Percentiles rank a stretch among this genome's conserved stretches.
Evolutionary conservation across 768 basidiomycete genomes (phyloP).

Genomic region (Lactarius akahatsu): DNA sequence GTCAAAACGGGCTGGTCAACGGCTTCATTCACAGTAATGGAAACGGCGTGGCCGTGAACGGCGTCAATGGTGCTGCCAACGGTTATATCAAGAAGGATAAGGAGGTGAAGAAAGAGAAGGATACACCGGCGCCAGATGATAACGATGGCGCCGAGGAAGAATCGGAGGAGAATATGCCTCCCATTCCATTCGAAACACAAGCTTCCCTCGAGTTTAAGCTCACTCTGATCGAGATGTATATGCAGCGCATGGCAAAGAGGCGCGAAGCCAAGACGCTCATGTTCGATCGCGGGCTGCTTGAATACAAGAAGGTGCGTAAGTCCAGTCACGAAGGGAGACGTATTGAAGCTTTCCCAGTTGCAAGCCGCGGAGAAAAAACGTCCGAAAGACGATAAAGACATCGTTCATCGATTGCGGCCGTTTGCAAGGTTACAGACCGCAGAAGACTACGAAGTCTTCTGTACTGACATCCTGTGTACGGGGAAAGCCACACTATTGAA

Average conservation of each 20-base stretch:
- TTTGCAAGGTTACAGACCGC: conserved; percentile 90
- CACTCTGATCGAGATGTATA: conserved; percentile 86
- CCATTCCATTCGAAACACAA: conserved; percentile 78
- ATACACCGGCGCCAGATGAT: conserved; percentile 29
- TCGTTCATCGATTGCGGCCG: conserved; percentile 83
- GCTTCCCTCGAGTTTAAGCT: conserved; percentile 88
- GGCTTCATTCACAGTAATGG: conserved; percentile 37
- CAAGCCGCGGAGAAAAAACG: conserved; percentile 90
- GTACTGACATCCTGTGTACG: conserved; percentile 88
- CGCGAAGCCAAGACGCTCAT: conserved; percentile 84
- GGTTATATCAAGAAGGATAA: conserved; percentile 43
- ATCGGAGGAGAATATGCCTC: conserved; percentile 63
- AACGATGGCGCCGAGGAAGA: conserved; percentile 58
- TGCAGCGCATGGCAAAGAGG: conserved; percentile 82
- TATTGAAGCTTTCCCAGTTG: conserved; percentile 52
- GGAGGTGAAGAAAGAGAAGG: conserved; percentile 39
- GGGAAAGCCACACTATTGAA: conserved; percentile 10
- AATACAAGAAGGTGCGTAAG: conserved; percentile 84
- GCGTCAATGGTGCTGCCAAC: conserved; percentile 39
- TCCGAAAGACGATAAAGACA: conserved; percentile 87
- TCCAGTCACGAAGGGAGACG: conserved; percentile 2
- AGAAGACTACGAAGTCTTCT: conserved; percentile 86
- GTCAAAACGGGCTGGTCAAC: conserved; percentile 30
- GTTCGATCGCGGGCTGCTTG: conserved; percentile 86
- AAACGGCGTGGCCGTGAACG: conserved; percentile 33